Evolutionary conservation across 441 rosid genomes (phyloP).

Genomic region (Populus trichocarpa): DNA sequence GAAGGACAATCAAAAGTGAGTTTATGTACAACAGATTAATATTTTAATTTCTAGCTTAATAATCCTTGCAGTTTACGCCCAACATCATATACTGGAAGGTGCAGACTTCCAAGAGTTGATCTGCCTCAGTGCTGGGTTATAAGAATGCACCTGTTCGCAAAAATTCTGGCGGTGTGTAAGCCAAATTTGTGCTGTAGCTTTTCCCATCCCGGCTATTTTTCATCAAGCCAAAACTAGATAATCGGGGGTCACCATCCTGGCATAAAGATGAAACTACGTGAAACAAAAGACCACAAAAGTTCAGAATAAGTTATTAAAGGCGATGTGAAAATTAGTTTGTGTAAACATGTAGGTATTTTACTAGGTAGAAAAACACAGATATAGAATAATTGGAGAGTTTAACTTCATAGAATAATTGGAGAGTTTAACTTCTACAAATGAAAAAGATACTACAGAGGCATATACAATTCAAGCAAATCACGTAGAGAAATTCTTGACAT

Average conservation of each 20-base stretch:
- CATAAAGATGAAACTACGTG: background rate
- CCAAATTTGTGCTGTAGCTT: conserved; percentile 95
- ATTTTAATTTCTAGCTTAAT: background rate
- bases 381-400: background rate
- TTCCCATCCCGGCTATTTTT: conserved; percentile 94
- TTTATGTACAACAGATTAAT: background rate
- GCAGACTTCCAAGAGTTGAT: background rate
- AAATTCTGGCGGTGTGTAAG: conserved; percentile 97
- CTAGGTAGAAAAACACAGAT: background rate
- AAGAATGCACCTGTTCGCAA: conserved; percentile 65
- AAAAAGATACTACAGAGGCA: background rate
- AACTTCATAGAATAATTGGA: background rate
- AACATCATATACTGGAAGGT: no score
- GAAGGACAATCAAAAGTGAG: conserved; percentile 4
- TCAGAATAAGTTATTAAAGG: background rate
- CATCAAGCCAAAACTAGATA: conserved; percentile 95
- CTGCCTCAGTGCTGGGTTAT: background rate
- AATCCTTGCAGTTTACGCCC: background rate
- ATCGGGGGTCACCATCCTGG: conserved; percentile 89
- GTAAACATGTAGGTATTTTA: background rate
- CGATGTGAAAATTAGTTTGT: background rate
- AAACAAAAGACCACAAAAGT: background rate
- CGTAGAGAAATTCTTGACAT: background rate
- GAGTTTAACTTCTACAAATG: background rate
- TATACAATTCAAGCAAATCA: background rate